Conservation (phyloP, 2,329 filamentous ascomycete genomes). For the Rutstroemia sp. region DNA sequence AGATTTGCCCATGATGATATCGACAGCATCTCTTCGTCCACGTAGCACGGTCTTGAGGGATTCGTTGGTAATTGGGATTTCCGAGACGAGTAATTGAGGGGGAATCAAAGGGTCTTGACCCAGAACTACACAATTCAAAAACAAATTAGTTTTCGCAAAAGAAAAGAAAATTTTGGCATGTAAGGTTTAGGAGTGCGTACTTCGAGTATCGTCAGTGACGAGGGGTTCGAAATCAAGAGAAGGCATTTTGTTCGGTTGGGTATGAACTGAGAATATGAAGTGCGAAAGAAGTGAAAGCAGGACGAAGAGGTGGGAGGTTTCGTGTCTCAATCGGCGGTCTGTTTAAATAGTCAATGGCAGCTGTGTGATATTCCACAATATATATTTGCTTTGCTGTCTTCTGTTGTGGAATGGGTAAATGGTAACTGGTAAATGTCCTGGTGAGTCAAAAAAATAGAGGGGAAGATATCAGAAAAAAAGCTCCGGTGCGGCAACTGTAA, state of each 20-base stretch:
- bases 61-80: slow-evolving; percentile 64
- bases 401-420: too few relatives aligned
- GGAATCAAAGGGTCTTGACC: slow-evolving; percentile 92
- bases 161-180: neutral
- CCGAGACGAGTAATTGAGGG: slow-evolving; percentile 76
- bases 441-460: too few relatives aligned
- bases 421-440: too few relatives aligned
- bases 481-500: too few relatives aligned
- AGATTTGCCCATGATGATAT: slow-evolving; percentile 30
- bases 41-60: slow-evolving; percentile 63
- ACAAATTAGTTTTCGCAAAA: slow-evolving; percentile 13
- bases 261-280: too few relatives aligned
- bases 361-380: too few relatives aligned
- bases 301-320: too few relatives aligned
- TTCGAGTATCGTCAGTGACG: slow-evolving; percentile 44
- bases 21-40: slow-evolving; percentile 53
- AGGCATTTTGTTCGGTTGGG: slow-evolving; percentile 21
- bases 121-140: slow-evolving; percentile 52
- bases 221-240: slow-evolving; percentile 24
- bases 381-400: too few relatives aligned
- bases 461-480: too few relatives aligned
- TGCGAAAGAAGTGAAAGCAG: neutral
- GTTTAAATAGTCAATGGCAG: too few relatives aligned
- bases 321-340: too few relatives aligned
- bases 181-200: slow-evolving; percentile 31